Base-by-base conservation (phyloP, 192 early-diverging fungal species). In the Endogone sp. region DNA sequence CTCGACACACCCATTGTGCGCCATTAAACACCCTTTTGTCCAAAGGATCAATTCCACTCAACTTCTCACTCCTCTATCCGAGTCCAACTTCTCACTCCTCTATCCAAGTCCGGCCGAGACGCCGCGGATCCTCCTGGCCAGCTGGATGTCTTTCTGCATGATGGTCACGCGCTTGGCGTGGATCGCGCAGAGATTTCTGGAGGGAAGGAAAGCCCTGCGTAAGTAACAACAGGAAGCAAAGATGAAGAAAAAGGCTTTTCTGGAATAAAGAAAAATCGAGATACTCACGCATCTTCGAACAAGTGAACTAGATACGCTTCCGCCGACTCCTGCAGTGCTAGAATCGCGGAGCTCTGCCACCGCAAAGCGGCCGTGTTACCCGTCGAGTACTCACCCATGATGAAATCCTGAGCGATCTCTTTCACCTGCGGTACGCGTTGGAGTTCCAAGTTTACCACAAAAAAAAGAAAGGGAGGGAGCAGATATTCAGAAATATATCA, bases 141-240 rank as follows among this genome's bases (percentile, higher is more conserved):
- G 83, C 71, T 95, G 93, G 55, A 97, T 94, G 71, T 97, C 95
- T 56, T 90, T 86, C 62, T 92, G 90, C 95, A 94, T 94, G 31
- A 97, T 84, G 3, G 95, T 97, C 9, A 97, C 95, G 6, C 95
- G 82, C 73, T 95, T 95, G n/a, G 94, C 95, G 65, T 97, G 95
- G 64, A 97, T 91, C 0, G 95, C 95, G 63, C 93, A 95, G 26
- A 97, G 78, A 71, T 97, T 97, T 24, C 89, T 91, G 63, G 20
- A 70, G 11, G 23, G 24, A 22, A 22, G 10, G 10, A 56, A 56
- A 13, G 11, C 11, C n/a, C 11, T 56, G 11, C 11, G 16, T 4
- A 22, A n/a, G n/a, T n/a, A n/a, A n/a, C n/a, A n/a, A n/a, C n/a
- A n/a, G n/a, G n/a, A 65, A 31, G 66, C 67, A 64, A 70, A 57